Base-by-base conservation (phyloP, 805 yeast genomes). In the Candida odintsovae region DNA sequence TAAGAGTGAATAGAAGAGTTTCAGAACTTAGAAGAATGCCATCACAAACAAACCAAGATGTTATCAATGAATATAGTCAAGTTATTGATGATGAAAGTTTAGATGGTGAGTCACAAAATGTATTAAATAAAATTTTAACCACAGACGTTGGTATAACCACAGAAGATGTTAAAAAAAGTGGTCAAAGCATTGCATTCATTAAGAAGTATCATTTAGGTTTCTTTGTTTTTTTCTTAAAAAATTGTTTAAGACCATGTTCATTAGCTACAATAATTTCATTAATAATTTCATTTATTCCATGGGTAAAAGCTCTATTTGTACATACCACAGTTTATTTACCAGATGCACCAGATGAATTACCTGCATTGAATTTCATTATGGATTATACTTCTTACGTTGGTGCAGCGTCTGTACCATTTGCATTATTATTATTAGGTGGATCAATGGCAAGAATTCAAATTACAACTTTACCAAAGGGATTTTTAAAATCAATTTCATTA, bases 381-480 rank as follows among this genome's bases (percentile, higher is more conserved):
- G 96, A 90, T 60, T 78, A 82, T 49, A 72, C 90, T 1, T 62
- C 78, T 3, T 90, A 90, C 61, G 70, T 90, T n/a, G 96, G 95
- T 1, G 80, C 80, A 16, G 96, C 96, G 0, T 80, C 86, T 42
- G 96, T 90, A 29, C 97, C 96, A 1, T 63, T 86, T 40, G 97
- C 97, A 0, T 70, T 90, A 48, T 63, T 86, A 40, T 60, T 90
- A 50, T 63, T 90, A 28, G 97, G 97, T 1, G 95, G 90, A 19
- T 86, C 96, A 3, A 80, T 90, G 36, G 83, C 95, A 0, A 68
- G 96, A 41, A 72, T 90, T 18, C 25, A 36, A 29, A 44, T 67
- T 76, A 50, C 63, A 86, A 20, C 72, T 68, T 8, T 58, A 67
- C 13, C 66, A 86, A 57, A 76, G 0, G 89, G 86, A 2, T 82